These are phyloP conservation scores for Penicillium flavigenum DNA, from an alignment of 495 filamentous ascomycete species.

Conservation along the genomic window DNA sequence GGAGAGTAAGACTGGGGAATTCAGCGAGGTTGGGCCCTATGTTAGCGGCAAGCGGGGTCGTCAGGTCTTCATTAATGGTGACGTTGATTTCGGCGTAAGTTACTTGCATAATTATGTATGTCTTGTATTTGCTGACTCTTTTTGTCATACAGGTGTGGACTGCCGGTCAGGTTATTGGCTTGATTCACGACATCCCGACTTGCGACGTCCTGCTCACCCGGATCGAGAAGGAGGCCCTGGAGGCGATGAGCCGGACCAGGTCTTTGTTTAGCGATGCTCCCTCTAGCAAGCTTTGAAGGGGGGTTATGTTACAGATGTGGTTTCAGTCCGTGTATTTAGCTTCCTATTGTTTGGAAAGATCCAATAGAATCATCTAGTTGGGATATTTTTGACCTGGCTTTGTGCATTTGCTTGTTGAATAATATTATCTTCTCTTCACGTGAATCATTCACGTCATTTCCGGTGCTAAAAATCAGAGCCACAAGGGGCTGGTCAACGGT, in stretches of 20 bases:
- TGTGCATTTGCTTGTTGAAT: not conserved
- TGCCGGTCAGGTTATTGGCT: slow-evolving; percentile 67
- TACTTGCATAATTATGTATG: not conserved
- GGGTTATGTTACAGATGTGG: not conserved
- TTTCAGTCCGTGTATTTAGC: not conserved
- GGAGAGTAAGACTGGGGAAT: slow-evolving; percentile 84
- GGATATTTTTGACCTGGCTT: not conserved
- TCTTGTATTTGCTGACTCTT: slow-evolving; percentile 12
- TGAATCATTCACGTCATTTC: not conserved
- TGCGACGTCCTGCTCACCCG: slow-evolving; percentile 56
- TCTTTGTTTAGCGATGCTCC: slow-evolving; percentile 39
- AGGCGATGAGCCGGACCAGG: slow-evolving; percentile 41
- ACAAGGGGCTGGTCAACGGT: not conserved
- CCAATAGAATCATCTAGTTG: slow-evolving; percentile 13
- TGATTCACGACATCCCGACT: slow-evolving; percentile 69
- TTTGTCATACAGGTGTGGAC: slow-evolving; percentile 59
- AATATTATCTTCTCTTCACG: not conserved
- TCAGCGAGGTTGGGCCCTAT: slow-evolving; percentile 83
- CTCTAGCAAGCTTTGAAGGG: slow-evolving; percentile 40
- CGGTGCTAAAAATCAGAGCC: not conserved
- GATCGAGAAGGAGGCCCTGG: slow-evolving; percentile 65
- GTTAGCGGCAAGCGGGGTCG: slow-evolving; percentile 91
- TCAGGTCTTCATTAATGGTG: slow-evolving; percentile 89
- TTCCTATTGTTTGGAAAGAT: slow-evolving; percentile 14
- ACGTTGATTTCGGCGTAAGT: slow-evolving; percentile 85